Evolutionary conservation across 805 yeast species (phyloP).

Genomic region (Metschnikowia bowlesiae): DNA sequence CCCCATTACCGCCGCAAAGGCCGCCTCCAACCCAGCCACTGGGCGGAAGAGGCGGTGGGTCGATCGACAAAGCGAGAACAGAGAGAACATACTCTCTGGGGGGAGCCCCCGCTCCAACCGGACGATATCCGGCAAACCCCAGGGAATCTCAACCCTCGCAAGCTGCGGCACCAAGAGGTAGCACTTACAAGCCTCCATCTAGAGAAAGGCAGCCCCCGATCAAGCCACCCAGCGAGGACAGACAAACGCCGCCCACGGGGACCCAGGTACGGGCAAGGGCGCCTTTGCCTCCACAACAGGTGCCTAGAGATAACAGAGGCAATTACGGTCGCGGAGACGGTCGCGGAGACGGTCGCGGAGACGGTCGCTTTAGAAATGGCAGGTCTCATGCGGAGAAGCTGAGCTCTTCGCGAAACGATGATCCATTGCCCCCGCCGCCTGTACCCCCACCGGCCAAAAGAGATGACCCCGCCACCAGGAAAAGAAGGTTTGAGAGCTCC

Average conservation of each 20-base stretch:
- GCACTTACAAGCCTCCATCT: background rate
- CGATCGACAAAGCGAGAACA: slow-evolving; percentile 1
- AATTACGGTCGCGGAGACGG: slow-evolving; percentile 6
- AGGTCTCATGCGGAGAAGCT: slow-evolving; percentile 4
- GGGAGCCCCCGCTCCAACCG: slow-evolving; percentile 2
- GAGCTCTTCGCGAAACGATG: slow-evolving; percentile 3
- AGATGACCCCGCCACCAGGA: slow-evolving; percentile 8
- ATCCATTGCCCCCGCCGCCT: slow-evolving; percentile 16
- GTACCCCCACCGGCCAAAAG: slow-evolving; percentile 13
- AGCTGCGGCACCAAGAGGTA: background rate
- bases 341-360: slow-evolving; percentile 11
- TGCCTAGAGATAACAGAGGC: slow-evolving; percentile 7
- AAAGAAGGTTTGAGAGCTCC: slow-evolving; percentile 24
- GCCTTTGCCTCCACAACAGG: slow-evolving; percentile 14
- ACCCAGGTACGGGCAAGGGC: slow-evolving; percentile 1
- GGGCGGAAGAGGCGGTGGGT: slow-evolving; percentile 5
- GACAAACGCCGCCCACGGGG: background rate
- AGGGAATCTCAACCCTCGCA: background rate
- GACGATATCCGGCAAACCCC: background rate
- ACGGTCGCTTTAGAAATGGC: slow-evolving; percentile 8
- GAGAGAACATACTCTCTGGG: slow-evolving; percentile 6
- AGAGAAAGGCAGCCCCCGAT: background rate
- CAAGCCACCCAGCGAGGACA: background rate
- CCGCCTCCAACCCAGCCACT: slow-evolving; percentile 5
- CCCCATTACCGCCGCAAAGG: slow-evolving; percentile 24